These are phyloP conservation scores for Incumbomyces lentus DNA, from an alignment of 2,329 filamentous ascomycete genomes.

Conservation along the genomic window DNA sequence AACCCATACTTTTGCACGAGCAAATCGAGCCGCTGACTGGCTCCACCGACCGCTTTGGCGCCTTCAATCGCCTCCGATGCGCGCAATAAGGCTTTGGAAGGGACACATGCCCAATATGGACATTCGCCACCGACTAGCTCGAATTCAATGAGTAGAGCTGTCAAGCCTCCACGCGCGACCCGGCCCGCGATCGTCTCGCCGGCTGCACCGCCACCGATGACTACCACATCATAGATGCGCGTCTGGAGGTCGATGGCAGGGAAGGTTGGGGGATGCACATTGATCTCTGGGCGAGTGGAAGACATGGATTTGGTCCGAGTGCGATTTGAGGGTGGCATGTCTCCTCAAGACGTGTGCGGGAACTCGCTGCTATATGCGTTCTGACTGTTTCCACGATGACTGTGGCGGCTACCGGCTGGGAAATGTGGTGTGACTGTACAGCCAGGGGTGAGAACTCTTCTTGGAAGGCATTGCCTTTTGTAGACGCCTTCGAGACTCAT, in stretches of 20 bases:
- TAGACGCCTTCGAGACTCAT: too few relatives aligned
- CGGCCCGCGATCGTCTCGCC: constrained; percentile 4
- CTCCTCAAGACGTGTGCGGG: too few relatives aligned
- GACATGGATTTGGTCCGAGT: neutral
- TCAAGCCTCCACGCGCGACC: constrained; percentile 3
- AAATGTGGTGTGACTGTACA: too few relatives aligned
- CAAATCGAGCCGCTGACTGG: neutral
- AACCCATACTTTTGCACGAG: constrained; percentile 7
- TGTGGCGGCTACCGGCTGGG: too few relatives aligned
- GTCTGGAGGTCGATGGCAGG: constrained; percentile 3
- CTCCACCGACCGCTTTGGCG: neutral
- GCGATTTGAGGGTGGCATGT: too few relatives aligned
- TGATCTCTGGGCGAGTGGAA: constrained; percentile 26
- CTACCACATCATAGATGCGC: constrained; percentile 7
- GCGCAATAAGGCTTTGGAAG: constrained; percentile 3
- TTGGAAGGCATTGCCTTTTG: too few relatives aligned
- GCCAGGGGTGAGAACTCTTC: too few relatives aligned
- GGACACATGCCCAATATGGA: constrained; percentile 11
- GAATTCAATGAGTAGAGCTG: constrained; percentile 8
- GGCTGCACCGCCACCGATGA: constrained; percentile 8
- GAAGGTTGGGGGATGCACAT: constrained; percentile 6
- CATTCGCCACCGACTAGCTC: constrained; percentile 12
- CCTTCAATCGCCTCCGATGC: neutral
- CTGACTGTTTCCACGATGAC: too few relatives aligned
- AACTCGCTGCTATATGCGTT: too few relatives aligned